Evolutionary conservation across 768 basidiomycete species (phyloP).

Genomic region (Naganishia randhawae): DNA sequence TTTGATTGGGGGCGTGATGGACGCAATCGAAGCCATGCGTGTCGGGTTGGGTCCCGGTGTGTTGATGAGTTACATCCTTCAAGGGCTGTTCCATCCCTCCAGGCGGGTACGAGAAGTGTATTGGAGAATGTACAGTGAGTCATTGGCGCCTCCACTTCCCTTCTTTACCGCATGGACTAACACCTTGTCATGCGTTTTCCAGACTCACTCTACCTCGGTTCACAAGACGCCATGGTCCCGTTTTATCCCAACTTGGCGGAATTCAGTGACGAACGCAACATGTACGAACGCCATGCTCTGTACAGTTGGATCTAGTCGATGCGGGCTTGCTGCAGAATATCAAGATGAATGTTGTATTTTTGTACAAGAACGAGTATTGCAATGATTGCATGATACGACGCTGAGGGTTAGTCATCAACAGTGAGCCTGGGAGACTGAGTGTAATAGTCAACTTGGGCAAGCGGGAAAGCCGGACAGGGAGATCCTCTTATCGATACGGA

Average conservation of each 20-base stretch:
- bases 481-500: no score
- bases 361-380: neutral
- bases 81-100: constrained; percentile 95
- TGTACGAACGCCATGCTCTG: constrained; percentile 77
- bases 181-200: constrained; percentile 31
- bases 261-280: constrained; percentile 83
- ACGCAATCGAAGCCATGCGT: constrained; percentile 95
- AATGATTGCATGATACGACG: neutral
- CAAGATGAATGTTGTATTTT: neutral
- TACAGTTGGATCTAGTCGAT: constrained; percentile 68
- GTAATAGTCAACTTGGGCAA: no score
- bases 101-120: constrained; percentile 96
- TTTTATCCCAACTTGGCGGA: constrained; percentile 91
- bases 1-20: constrained; percentile 97
- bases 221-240: constrained; percentile 84
- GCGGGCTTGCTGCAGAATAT: neutral
- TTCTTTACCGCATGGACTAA: constrained; percentile 20
- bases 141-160: constrained; percentile 3
- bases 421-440: neutral
- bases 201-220: constrained; percentile 70
- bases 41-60: constrained; percentile 92
- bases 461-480: no score
- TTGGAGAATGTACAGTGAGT: constrained; percentile 86
- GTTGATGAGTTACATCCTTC: constrained; percentile 82
- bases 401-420: neutral